phyloP scores from a whole-genome alignment of 75 land plant genomes.

The Gnetum montanum region DNA sequence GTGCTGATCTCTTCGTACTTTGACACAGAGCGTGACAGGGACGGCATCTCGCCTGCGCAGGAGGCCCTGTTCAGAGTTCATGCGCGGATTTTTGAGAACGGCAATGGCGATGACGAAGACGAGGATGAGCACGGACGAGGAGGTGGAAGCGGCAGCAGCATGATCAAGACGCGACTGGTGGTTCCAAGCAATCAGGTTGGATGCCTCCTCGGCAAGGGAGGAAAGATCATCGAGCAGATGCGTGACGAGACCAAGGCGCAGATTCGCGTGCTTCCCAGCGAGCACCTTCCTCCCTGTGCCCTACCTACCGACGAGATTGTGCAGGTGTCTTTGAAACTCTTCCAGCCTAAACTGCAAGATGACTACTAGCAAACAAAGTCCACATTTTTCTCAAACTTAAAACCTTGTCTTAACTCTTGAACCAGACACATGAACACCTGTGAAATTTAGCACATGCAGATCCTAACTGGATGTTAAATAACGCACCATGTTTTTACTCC shows the following conservation, averaged over 20 bases:
- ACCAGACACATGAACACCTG: too few relatives aligned
- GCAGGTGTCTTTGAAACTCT: conserved; percentile 47
- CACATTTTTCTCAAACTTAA: neutral
- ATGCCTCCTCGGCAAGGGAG: conserved; percentile 78
- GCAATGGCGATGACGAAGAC: conserved; percentile 17
- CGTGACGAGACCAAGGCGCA: conserved; percentile 80
- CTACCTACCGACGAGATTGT: conserved; percentile 72
- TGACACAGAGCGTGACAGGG: conserved; percentile 32
- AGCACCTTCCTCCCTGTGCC: conserved; percentile 66
- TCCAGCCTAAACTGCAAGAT: too few relatives aligned
- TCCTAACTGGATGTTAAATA: neutral
- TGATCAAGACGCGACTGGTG: conserved; percentile 60
- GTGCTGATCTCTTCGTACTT: conserved; percentile 57
- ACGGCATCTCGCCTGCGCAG: conserved; percentile 61
- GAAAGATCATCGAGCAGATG: conserved; percentile 90
- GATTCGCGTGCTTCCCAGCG: conserved; percentile 74
- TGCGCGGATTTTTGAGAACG: conserved; percentile 50
- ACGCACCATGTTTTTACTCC: too few relatives aligned
- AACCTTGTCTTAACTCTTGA: too few relatives aligned
- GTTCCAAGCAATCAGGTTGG: conserved; percentile 76
- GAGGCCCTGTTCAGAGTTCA: conserved; percentile 69
- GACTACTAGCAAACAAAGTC: too few relatives aligned
- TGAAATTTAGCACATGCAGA: too few relatives aligned
- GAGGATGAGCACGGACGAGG: too few relatives aligned
- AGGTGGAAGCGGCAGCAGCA: conserved; percentile 14